A percentile compares a stretch with the other conserved stretches of the same genome.
phyloP scores from a whole-genome alignment of 257 asterid genomes.

The Gardenia jasminoides region DNA sequence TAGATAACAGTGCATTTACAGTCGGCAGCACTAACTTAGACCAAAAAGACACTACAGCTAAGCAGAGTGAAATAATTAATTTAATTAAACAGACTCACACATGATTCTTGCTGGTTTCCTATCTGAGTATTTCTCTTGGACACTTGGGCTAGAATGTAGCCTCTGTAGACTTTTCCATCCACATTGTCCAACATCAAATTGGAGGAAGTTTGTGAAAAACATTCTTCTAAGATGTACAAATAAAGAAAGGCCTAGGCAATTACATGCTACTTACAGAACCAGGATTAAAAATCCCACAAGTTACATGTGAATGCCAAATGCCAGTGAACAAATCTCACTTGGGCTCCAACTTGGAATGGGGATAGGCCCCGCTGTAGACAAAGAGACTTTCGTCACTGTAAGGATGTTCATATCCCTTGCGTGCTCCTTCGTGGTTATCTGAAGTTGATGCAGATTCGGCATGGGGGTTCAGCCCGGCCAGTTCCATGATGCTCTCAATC shows the following conservation, averaged over 20 bases:
- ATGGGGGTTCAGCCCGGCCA: constrained; percentile 72
- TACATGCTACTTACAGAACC: background rate
- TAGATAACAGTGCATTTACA: background rate
- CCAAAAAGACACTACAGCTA: background rate
- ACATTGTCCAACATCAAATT: background rate
- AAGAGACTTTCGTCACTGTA: constrained; percentile 69
- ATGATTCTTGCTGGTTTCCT: background rate
- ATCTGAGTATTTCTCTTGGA: background rate
- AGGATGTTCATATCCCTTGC: constrained; percentile 54
- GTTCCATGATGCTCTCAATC: constrained; percentile 69
- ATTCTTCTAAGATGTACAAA: background rate
- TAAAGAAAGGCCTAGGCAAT: background rate
- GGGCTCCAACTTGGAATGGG: constrained; percentile 45
- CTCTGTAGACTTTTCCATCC: background rate
- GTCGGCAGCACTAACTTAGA: background rate
- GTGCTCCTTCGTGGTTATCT: constrained; percentile 51
- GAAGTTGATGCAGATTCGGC: constrained; percentile 80
- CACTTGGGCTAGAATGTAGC: background rate
- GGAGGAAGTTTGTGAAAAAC: background rate
- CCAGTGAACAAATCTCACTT: constrained; percentile 30
- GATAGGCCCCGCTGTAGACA: constrained; percentile 48
- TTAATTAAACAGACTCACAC: background rate
- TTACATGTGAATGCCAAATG: background rate
- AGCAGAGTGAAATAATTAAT: background rate
- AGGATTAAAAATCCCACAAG: background rate